These are phyloP conservation scores for Penicillium sp. DNA, from an alignment of 2,329 filamentous ascomycete genomes.

Conservation along the genomic window DNA sequence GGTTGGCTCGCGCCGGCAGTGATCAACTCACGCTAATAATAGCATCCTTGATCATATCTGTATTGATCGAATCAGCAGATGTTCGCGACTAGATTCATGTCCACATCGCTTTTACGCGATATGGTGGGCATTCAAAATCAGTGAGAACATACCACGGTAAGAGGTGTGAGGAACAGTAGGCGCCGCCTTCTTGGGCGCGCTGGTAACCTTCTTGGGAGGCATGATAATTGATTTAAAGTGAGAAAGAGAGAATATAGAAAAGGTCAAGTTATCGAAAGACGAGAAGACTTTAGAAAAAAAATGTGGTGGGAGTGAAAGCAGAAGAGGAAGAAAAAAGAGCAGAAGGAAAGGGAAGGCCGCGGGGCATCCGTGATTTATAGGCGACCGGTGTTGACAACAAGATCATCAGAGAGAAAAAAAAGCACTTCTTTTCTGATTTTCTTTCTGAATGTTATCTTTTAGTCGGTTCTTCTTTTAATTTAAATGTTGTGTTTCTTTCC, in stretches of 20 bases:
- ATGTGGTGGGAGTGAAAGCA: conserved; percentile 11
- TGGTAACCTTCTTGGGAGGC: conserved; percentile 64
- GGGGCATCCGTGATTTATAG: conserved; percentile 47
- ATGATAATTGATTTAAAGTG: conserved; percentile 41
- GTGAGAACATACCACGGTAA: conserved; percentile 63
- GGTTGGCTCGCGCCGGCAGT: conserved; percentile 45
- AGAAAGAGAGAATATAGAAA: conserved; percentile 17
- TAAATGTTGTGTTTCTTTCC: background rate
- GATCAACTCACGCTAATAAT: conserved; percentile 67
- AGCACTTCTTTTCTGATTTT: conserved; percentile 20
- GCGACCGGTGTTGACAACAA: conserved; percentile 43
- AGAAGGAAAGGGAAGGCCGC: conserved; percentile 40
- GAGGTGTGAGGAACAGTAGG: conserved; percentile 59
- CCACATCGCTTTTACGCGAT: conserved; percentile 46
- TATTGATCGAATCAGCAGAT: conserved; percentile 52
- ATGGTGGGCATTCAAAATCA: conserved; percentile 45
- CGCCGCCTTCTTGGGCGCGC: conserved; percentile 60
- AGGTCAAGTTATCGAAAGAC: conserved; percentile 2
- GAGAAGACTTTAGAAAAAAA: conserved; percentile 3
- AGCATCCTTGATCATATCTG: conserved; percentile 73
- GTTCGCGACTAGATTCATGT: conserved; percentile 51
- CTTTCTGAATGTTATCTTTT: background rate
- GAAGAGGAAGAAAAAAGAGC: conserved; percentile 28
- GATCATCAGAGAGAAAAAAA: conserved; percentile 38
- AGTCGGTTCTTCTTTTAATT: background rate